phyloP scores from a whole-genome alignment of 1,284 basidiomycete species.

The Ceratobasidium sp. region DNA sequence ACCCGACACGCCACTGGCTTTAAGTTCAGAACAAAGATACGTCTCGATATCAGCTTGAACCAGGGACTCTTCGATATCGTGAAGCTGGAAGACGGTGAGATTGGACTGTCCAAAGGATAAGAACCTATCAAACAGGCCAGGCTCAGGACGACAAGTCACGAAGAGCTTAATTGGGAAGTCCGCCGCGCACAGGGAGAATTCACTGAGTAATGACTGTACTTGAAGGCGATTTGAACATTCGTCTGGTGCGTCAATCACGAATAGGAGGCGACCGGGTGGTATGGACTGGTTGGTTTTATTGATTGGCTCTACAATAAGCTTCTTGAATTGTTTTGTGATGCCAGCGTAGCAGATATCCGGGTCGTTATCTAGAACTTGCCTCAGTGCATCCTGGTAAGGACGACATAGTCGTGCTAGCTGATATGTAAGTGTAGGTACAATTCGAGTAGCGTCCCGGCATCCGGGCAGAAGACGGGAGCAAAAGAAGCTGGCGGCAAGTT shows the following conservation, averaged over 20 bases:
- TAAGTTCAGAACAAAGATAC: conserved; percentile 34
- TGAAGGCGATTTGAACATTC: conserved; percentile 26
- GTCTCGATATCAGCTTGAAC: conserved; percentile 42
- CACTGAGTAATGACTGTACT: conserved; percentile 5
- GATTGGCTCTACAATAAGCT: neutral
- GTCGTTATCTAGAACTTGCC: neutral
- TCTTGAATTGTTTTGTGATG: conserved; percentile 4
- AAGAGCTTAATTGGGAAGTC: conserved; percentile 36
- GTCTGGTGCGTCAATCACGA: conserved; percentile 46
- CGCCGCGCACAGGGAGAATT: neutral
- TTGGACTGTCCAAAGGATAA: neutral
- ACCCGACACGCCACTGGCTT: neutral
- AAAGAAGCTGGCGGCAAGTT: conserved; percentile 2
- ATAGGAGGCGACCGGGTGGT: neutral
- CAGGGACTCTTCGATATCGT: conserved; percentile 46
- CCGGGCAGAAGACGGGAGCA: neutral
- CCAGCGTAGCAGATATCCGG: neutral
- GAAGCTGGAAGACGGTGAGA: conserved; percentile 6
- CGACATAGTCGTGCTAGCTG: conserved; percentile 18
- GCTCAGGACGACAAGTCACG: conserved; percentile 45
- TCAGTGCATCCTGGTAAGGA: neutral
- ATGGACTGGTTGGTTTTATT: neutral
- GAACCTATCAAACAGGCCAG: neutral
- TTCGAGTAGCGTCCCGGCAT: neutral
- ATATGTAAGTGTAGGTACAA: conserved; percentile 6